phyloP scores from a whole-genome alignment of 2,329 filamentous ascomycete genomes.

The Fusarium drepaniforme region DNA sequence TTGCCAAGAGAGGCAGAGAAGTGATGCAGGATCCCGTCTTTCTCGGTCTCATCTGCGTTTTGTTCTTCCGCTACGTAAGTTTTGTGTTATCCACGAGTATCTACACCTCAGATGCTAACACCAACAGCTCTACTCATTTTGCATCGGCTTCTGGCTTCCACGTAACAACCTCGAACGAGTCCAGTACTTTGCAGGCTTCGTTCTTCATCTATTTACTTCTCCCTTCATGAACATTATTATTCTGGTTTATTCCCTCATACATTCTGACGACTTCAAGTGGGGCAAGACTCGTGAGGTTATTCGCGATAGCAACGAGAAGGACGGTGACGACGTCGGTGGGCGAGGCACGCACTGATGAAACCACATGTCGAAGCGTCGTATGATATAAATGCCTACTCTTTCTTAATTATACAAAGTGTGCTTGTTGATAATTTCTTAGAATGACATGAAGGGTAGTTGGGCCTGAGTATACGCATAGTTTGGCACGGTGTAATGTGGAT shows the following conservation, averaged over 20 bases:
- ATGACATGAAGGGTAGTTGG: not conserved
- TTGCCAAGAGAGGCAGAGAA: conserved; percentile 48
- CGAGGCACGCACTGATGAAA: conserved; percentile 39
- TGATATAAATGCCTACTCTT: not conserved
- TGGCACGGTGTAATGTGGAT: conserved; percentile 21
- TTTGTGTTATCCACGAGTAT: not conserved
- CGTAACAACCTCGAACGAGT: conserved; percentile 52
- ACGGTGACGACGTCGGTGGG: conserved; percentile 39
- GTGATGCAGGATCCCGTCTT: conserved; percentile 53
- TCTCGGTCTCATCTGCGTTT: conserved; percentile 51
- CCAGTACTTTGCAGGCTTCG: conserved; percentile 55
- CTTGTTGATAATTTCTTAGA: not conserved
- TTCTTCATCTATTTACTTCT: conserved; percentile 52
- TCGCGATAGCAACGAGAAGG: conserved; percentile 42
- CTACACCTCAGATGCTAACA: conserved; percentile 15
- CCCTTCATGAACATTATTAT: conserved; percentile 59
- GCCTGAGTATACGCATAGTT: conserved; percentile 16
- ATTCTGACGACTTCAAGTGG: conserved; percentile 61
- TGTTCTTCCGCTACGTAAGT: conserved; percentile 57
- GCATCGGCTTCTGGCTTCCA: conserved; percentile 57
- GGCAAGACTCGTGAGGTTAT: conserved; percentile 58
- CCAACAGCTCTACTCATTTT: conserved; percentile 55
- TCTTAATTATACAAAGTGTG: not conserved
- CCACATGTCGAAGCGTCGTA: not conserved
- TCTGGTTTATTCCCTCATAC: conserved; percentile 55